phyloP scores from a whole-genome alignment of 2,329 filamentous ascomycete genomes.

The Fusarium redolens region DNA sequence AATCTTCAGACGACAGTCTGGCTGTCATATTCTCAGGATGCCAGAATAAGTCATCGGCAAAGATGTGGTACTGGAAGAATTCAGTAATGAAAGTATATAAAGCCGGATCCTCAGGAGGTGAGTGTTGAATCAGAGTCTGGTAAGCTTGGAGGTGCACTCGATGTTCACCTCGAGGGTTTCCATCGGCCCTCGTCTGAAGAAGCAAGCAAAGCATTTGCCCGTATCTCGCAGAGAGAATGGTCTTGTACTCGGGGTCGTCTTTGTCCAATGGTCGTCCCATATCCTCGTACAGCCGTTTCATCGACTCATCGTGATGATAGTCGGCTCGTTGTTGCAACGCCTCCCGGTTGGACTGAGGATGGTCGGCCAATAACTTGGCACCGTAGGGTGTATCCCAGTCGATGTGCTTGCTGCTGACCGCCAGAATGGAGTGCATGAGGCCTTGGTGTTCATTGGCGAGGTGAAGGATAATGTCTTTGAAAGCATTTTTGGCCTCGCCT shows the following conservation, averaged over 20 bases:
- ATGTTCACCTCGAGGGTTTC: constrained; percentile 73
- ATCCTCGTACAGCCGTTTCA: constrained; percentile 63
- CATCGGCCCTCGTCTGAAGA: constrained; percentile 67
- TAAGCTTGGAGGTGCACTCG: constrained; percentile 83
- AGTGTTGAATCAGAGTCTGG: constrained; percentile 73
- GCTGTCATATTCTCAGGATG: constrained; percentile 54
- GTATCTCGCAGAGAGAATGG: constrained; percentile 65
- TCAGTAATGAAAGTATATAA: constrained; percentile 75
- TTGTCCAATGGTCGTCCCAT: constrained; percentile 57
- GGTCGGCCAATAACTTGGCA: constrained; percentile 61
- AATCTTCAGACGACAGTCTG: constrained; percentile 57
- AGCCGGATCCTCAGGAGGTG: constrained; percentile 71
- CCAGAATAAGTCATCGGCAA: constrained; percentile 70
- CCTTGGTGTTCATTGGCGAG: constrained; percentile 84
- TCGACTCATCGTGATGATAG: constrained; percentile 66
- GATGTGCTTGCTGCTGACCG: constrained; percentile 82
- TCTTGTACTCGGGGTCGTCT: constrained; percentile 57
- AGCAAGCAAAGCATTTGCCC: constrained; percentile 73
- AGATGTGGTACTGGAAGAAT: constrained; percentile 87
- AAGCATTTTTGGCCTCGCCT: constrained; percentile 83
- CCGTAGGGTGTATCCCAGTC: constrained; percentile 69
- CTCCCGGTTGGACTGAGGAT: constrained; percentile 59
- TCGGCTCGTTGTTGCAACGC: constrained; percentile 63
- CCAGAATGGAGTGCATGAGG: constrained; percentile 90
- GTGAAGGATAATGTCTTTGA: constrained; percentile 84